A percentile compares a stretch with the other conserved stretches of the same genome.
phyloP scores from a whole-genome alignment of 2,329 filamentous ascomycete genomes.

The Fusarium buharicum region DNA sequence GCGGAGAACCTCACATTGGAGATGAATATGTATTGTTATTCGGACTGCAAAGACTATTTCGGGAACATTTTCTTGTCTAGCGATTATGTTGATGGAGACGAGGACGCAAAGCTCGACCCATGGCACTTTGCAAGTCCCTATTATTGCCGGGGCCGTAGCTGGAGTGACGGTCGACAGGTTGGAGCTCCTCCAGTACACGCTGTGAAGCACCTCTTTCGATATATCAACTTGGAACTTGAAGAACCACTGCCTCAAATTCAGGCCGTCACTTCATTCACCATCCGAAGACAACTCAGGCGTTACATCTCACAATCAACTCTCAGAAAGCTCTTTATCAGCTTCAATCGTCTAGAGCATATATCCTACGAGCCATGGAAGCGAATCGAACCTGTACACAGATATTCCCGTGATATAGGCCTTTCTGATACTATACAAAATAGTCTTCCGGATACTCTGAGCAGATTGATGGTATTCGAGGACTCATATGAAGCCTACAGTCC shows the following conservation, averaged over 20 bases:
- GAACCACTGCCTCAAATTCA: conserved; percentile 38
- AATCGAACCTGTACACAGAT: conserved; percentile 23
- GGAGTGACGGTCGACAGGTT: conserved; percentile 44
- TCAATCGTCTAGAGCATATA: conserved; percentile 46
- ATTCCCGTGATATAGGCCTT: conserved; percentile 18
- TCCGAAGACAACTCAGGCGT: conserved; percentile 51
- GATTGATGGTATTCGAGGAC: conserved; percentile 46
- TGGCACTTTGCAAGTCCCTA: conserved; percentile 18
- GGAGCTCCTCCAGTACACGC: conserved; percentile 37
- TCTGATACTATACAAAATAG: not conserved
- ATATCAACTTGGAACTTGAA: conserved; percentile 1
- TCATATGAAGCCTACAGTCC: conserved; percentile 33
- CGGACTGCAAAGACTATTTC: conserved; percentile 51
- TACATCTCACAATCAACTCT: conserved; percentile 30
- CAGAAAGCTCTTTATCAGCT: conserved; percentile 32
- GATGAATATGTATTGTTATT: conserved; percentile 49
- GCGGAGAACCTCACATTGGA: conserved; percentile 47
- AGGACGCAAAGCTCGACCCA: not conserved
- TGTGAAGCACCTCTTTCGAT: conserved; percentile 43
- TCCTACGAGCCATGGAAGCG: conserved; percentile 50
- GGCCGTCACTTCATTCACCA: conserved; percentile 46
- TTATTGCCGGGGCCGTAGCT: conserved; percentile 46
- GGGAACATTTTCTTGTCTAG: conserved; percentile 43
- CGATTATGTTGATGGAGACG: conserved; percentile 35
- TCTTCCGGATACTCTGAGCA: conserved; percentile 43